Conservation (phyloP, 768 basidiomycete genomes). For the Pulveroboletus sp. region DNA sequence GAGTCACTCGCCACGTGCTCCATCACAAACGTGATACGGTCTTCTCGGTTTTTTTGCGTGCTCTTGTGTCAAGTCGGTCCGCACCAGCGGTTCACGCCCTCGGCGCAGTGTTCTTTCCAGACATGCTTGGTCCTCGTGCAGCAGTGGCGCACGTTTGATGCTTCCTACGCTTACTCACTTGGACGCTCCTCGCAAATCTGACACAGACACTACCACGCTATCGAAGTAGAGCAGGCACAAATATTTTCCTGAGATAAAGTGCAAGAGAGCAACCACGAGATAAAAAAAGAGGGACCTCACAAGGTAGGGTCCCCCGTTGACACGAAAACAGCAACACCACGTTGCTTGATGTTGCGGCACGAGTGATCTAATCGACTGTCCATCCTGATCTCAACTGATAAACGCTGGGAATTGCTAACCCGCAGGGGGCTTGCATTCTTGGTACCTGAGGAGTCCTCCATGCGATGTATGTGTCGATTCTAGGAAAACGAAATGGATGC, state of each 20-base stretch:
- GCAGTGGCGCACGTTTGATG: neutral
- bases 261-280: neutral
- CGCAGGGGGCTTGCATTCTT: conserved; percentile 42
- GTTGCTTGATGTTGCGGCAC: neutral
- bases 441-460: conserved; percentile 49
- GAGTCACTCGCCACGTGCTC: conserved; percentile 4
- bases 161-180: neutral
- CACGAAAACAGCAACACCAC: neutral
- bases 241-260: neutral
- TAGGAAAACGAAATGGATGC: conserved; percentile 14
- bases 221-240: neutral
- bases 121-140: conserved; percentile 6
- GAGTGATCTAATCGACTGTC: neutral
- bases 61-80: neutral
- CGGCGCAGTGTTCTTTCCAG: neutral
- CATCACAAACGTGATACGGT: conserved; percentile 3
- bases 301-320: neutral
- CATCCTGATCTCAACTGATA: neutral
- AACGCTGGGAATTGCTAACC: conserved; percentile 43
- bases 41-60: neutral
- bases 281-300: neutral
- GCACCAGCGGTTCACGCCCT: neutral
- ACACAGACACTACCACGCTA: neutral
- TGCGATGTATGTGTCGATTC: conserved; percentile 41
- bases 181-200: neutral